Conservation (phyloP, 495 filamentous ascomycete genomes). For the Talaromyces adpressus region DNA sequence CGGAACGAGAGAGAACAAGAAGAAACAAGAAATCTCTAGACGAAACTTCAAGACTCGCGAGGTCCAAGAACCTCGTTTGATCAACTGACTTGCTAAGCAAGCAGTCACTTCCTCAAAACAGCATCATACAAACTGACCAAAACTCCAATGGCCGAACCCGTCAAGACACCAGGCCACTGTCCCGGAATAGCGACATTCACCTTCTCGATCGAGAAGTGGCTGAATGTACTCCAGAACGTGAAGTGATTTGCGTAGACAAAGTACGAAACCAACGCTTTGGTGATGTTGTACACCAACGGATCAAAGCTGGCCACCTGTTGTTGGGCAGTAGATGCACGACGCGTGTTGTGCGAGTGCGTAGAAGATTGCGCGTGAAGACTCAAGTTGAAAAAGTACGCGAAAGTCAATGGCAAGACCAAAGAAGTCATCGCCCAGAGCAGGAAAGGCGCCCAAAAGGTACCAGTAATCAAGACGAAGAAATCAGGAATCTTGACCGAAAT, state of each 20-base stretch:
- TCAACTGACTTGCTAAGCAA: neutral
- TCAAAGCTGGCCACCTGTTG: slow-evolving; percentile 57
- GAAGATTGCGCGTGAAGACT: slow-evolving; percentile 37
- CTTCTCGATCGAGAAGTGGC: slow-evolving; percentile 46
- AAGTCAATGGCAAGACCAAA: slow-evolving; percentile 57
- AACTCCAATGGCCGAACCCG: slow-evolving; percentile 62
- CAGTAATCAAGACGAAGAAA: slow-evolving; percentile 69
- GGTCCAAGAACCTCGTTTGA: neutral
- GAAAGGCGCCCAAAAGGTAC: slow-evolving; percentile 75
- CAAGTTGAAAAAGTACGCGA: slow-evolving; percentile 85
- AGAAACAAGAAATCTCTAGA: neutral
- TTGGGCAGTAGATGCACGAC: slow-evolving; percentile 7
- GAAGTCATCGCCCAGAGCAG: slow-evolving; percentile 71
- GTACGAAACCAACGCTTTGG: slow-evolving; percentile 73
- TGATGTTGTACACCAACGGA: slow-evolving; percentile 81
- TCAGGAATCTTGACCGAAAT: slow-evolving; percentile 69
- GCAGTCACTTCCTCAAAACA: slow-evolving; percentile 61
- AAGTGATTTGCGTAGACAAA: slow-evolving; percentile 68
- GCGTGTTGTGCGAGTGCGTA: slow-evolving; percentile 14
- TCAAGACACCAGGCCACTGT: slow-evolving; percentile 61
- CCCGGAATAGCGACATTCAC: slow-evolving; percentile 65
- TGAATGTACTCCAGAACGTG: slow-evolving; percentile 56
- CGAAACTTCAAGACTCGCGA: neutral
- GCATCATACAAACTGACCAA: slow-evolving; percentile 77
- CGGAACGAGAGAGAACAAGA: neutral